Percentiles rank a stretch among this genome's conserved stretches.
Evolutionary conservation across 176 grass and related monocot genomes (phyloP).

Genomic region (Musa beccarii): DNA sequence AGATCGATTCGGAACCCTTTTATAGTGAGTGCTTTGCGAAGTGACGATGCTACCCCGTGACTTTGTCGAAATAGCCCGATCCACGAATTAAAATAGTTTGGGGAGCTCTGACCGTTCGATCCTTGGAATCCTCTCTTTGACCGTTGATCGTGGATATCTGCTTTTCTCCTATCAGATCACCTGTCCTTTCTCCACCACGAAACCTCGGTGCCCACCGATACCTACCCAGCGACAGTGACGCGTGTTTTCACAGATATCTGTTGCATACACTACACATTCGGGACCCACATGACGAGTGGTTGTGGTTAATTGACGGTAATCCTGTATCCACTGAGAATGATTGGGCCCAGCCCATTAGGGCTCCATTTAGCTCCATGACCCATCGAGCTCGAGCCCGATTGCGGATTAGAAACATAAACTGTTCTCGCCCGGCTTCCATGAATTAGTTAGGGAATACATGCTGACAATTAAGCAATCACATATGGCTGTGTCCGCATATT

Average conservation of each 20-base stretch:
- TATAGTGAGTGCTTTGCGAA: neutral
- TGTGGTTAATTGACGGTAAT: too few species aligned
- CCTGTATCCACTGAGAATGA: too few species aligned
- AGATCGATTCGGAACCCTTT: neutral
- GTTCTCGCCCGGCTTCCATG: too few species aligned
- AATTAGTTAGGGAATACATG: too few species aligned
- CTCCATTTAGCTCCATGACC: too few species aligned
- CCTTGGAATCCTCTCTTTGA: neutral
- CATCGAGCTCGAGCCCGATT: too few species aligned
- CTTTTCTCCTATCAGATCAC: neutral
- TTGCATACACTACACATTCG: too few species aligned
- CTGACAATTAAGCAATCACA: too few species aligned
- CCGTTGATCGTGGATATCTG: neutral
- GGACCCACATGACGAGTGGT: too few species aligned
- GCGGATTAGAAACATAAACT: too few species aligned
- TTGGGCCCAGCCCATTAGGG: too few species aligned
- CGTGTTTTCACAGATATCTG: neutral
- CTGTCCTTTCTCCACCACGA: neutral
- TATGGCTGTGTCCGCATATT: too few species aligned
- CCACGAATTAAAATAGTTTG: neutral
- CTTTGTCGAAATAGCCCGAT: neutral
- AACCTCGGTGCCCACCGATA: neutral
- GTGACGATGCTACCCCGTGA: neutral
- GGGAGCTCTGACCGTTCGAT: neutral
- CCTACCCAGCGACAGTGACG: neutral